Evolutionary conservation across 2,329 filamentous ascomycete species (phyloP), one percentile per base, ranked within the genome.

Genomic region (Dichotomopilus funicola): DNA sequence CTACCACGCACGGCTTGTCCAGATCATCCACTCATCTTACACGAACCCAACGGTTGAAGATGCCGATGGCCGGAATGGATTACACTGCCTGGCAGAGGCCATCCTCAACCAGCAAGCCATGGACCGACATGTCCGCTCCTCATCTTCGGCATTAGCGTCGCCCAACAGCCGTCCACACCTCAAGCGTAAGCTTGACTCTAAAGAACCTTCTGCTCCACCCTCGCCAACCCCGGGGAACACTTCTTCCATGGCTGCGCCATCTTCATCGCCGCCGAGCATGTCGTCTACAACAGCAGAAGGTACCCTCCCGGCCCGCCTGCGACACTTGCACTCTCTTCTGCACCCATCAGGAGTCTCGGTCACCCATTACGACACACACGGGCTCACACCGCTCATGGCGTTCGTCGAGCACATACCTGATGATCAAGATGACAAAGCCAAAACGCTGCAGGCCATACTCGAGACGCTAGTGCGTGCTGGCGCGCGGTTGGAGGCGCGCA

Each of bases 1-100:
- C 34, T 66, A 71, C 36, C 69, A 71, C 43, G 63, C 68, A 19
- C 65, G 68, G 7, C 68, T 77, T 5, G 58, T 77, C 38, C 65
- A 62, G 19, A 65, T 72, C 34, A 68, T 78, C 33, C 67, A 64
- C 6, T 65, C 64, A 2, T 70, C 71, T 3, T 62, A 67, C 48
- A 64, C 59, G 12, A 63, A 71, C 43, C 66, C 72, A 0, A 60
- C 51, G 6, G 52, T 64, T 12, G 74, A 78, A 59, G 75, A 79
- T 59, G 41, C 66, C 1, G 65, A 74, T 5, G 80, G 80, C 5
- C 75, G 78, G 27, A 83, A 83, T 57, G 79, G 75, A 7, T 70
- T 83, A 12, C 80, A 83, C 60, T 81, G 78, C 58, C 74, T 83
- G n/a, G 80, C 80, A 2, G 74, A 77, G 57, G 78, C 76, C 6